A percentile compares a stretch with the other conserved stretches of the same genome.
Evolutionary conservation across 1,284 basidiomycete genomes (phyloP).

Genomic region (Naganishia sp.): DNA sequence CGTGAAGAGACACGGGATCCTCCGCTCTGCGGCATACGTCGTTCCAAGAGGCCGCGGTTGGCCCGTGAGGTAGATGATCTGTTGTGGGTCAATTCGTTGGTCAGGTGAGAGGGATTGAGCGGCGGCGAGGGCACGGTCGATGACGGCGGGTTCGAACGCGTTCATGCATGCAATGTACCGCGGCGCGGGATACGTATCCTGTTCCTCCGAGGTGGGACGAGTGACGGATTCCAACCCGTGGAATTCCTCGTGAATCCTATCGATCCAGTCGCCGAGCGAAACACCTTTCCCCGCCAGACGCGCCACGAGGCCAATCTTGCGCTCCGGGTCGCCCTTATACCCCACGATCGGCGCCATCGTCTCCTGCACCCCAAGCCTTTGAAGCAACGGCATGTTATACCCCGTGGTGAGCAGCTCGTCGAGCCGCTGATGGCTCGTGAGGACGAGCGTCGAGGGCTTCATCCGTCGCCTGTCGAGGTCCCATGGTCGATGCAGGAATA

Average conservation of each 20-base stretch:
- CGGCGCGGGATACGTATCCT: neutral
- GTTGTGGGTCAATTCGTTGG: neutral
- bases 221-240: neutral
- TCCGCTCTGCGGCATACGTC: neutral
- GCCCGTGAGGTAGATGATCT: constrained; percentile 32
- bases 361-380: too few species aligned
- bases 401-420: constrained; percentile 30
- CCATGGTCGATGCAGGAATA: constrained; percentile 32
- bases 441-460: constrained; percentile 5
- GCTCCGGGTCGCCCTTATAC: constrained; percentile 13
- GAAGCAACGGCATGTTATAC: constrained; percentile 7
- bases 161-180: constrained; percentile 32
- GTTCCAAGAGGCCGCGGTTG: constrained; percentile 22
- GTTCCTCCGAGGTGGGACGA: neutral
- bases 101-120: neutral
- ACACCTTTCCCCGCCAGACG: neutral
- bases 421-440: constrained; percentile 27
- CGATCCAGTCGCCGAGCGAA: neutral
- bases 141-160: constrained; percentile 26
- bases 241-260: constrained; percentile 5
- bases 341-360: constrained; percentile 4
- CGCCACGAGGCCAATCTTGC: constrained; percentile 24
- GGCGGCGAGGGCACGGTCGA: constrained; percentile 10
- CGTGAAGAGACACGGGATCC: constrained; percentile 14
- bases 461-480: neutral